A percentile compares a stretch with the other conserved stretches of the same genome.
Conservation (phyloP, 306 rosid genomes). For the Abrus pulchellus region DNA sequence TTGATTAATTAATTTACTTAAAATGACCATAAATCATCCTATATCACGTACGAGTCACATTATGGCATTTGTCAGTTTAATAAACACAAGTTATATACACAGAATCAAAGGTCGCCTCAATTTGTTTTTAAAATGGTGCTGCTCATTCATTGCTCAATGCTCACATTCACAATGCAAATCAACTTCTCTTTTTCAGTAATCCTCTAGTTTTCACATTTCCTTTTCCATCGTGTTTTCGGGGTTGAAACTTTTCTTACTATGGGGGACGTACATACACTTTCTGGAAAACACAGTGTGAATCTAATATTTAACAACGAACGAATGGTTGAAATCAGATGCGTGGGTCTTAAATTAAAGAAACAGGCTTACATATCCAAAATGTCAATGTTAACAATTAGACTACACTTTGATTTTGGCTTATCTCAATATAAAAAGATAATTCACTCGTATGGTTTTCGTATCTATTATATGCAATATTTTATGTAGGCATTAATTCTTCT, state of each 20-base stretch:
- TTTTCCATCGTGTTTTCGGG: neutral
- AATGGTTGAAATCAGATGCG: neutral
- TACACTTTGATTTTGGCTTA: neutral
- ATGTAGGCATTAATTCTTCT: neutral
- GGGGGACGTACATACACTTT: neutral
- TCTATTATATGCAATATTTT: neutral
- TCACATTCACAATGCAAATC: too few species aligned
- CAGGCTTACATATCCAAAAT: neutral
- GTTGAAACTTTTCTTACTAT: conserved; percentile 2
- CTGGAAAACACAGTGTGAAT: conserved; percentile 16
- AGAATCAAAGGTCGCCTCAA: too few species aligned
- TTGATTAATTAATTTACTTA: too few species aligned
- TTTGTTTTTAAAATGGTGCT: too few species aligned
- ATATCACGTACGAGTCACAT: too few species aligned
- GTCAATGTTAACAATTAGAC: neutral
- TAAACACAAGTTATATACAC: too few species aligned
- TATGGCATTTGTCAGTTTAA: too few species aligned
- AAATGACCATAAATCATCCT: too few species aligned
- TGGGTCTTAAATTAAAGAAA: conserved; percentile 19
- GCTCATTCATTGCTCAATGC: too few species aligned
- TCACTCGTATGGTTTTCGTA: neutral
- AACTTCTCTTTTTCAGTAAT: too few species aligned
- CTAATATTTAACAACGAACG: neutral
- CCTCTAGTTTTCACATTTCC: neutral
- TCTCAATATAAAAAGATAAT: neutral